Evolutionary conservation across 2,329 filamentous ascomycete species (phyloP).

Genomic region (Epichloe brachyelytri): DNA sequence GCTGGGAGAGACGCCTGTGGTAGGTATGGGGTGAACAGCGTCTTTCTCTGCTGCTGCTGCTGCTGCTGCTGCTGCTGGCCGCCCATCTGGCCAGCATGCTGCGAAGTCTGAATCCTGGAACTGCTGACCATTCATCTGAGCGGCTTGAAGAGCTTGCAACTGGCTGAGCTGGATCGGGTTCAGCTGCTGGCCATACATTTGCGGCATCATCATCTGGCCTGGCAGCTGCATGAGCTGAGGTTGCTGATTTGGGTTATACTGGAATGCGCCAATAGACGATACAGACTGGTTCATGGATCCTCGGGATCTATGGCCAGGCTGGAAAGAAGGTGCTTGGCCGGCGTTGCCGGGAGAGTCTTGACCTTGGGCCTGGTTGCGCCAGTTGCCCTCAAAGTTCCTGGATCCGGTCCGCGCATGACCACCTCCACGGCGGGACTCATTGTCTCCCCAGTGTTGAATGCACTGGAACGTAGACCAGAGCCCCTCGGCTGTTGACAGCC

Average conservation of each 20-base stretch:
- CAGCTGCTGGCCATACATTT: slow-evolving; percentile 78
- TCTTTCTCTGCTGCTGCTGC: slow-evolving; percentile 91
- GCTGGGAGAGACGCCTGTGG: slow-evolving; percentile 89
- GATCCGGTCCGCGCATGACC: slow-evolving; percentile 75
- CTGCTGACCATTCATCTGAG: slow-evolving; percentile 66
- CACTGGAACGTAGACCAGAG: slow-evolving; percentile 51
- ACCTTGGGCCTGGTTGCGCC: slow-evolving; percentile 65
- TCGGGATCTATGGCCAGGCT: slow-evolving; percentile 80
- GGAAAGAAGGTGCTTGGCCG: slow-evolving; percentile 60
- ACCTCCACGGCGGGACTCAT: slow-evolving; percentile 63
- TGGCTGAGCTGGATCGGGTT: slow-evolving; percentile 82
- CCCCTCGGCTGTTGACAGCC: slow-evolving; percentile 64
- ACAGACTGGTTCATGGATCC: slow-evolving; percentile 80
- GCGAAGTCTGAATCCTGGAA: slow-evolving; percentile 58
- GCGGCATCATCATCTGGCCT: slow-evolving; percentile 74
- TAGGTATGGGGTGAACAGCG: slow-evolving; percentile 93
- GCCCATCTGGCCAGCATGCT: slow-evolving; percentile 56
- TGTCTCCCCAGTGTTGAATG: slow-evolving; percentile 36
- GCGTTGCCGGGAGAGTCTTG: slow-evolving; percentile 41
- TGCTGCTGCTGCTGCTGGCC: slow-evolving; percentile 51
- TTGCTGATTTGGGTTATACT: slow-evolving; percentile 61
- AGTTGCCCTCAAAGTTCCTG: slow-evolving; percentile 95
- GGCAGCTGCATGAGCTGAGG: slow-evolving; percentile 78
- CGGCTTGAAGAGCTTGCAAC: slow-evolving; percentile 82
- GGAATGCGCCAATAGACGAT: slow-evolving; percentile 71